phyloP scores from a whole-genome alignment of 192 early-diverging fungal species.

The Chytriomyces hyalinus region DNA sequence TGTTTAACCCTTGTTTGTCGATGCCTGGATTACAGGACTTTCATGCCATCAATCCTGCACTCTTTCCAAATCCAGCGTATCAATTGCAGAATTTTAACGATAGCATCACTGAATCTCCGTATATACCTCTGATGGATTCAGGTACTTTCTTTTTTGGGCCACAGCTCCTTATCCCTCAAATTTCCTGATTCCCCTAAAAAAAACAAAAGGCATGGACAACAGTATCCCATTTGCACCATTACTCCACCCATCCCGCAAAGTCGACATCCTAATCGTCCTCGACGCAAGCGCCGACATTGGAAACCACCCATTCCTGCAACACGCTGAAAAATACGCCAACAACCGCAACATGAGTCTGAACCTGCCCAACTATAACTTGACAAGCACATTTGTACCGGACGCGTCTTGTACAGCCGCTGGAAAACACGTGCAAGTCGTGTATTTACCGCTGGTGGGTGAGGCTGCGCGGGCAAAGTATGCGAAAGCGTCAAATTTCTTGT shows the following conservation, averaged over 20 bases:
- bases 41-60: conserved; percentile 41
- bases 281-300: conserved; percentile 41
- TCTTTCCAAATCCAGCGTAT: conserved; percentile 47
- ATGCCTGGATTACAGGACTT: too few relatives aligned
- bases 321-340: conserved; percentile 33
- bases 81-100: conserved; percentile 7
- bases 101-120: not conserved
- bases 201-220: conserved; percentile 46
- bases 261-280: conserved; percentile 44
- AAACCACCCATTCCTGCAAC: conserved; percentile 37
- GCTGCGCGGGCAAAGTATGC: conserved; percentile 26
- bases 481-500: conserved; percentile 31
- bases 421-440: conserved; percentile 5
- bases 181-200: not conserved
- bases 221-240: conserved; percentile 49
- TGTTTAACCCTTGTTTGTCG: too few relatives aligned
- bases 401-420: not conserved
- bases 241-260: conserved; percentile 31
- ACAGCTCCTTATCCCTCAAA: too few relatives aligned
- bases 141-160: not conserved
- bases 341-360: not conserved
- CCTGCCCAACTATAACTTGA: not conserved
- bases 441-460: conserved; percentile 31
- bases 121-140: conserved; percentile 38
- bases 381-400: not conserved